Conservation (phyloP, 169 alveolate species). For the Cyclospora cayetanensis region DNA sequence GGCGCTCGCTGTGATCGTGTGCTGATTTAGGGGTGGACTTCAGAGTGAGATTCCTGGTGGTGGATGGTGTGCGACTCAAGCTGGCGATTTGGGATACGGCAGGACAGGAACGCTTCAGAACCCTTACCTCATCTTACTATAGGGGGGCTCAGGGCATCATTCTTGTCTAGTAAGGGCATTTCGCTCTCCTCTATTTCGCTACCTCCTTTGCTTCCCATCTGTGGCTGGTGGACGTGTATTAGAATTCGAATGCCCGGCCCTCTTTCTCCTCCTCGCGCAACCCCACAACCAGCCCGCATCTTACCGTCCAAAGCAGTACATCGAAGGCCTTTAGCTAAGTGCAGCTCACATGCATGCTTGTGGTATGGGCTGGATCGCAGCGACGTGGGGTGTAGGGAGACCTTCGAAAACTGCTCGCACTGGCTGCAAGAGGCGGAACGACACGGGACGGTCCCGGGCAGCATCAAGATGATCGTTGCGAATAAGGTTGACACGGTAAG, state of each 20-base stretch:
- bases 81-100: slow-evolving; percentile 95
- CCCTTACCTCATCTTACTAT: slow-evolving; percentile 94
- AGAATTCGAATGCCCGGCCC: too few species aligned
- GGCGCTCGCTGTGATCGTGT: too few species aligned
- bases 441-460: background rate
- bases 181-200: background rate
- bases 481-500: background rate
- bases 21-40: slow-evolving; percentile 66
- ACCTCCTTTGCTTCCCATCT: background rate
- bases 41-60: slow-evolving; percentile 46
- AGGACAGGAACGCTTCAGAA: slow-evolving; percentile 96
- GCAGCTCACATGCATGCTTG: too few species aligned
- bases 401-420: background rate
- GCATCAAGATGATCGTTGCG: background rate
- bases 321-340: too few species aligned
- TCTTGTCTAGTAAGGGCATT: slow-evolving; percentile 58
- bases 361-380: background rate
- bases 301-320: too few species aligned
- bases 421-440: background rate
- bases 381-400: background rate
- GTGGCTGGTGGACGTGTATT: too few species aligned
- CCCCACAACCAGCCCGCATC: too few species aligned
- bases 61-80: slow-evolving; percentile 40
- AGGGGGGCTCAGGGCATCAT: slow-evolving; percentile 94
- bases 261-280: too few species aligned